A percentile compares a stretch with the other conserved stretches of the same genome.
These are phyloP conservation scores for Bacidia rubella DNA, from an alignment of 495 filamentous ascomycete species.

Conservation along the genomic window DNA sequence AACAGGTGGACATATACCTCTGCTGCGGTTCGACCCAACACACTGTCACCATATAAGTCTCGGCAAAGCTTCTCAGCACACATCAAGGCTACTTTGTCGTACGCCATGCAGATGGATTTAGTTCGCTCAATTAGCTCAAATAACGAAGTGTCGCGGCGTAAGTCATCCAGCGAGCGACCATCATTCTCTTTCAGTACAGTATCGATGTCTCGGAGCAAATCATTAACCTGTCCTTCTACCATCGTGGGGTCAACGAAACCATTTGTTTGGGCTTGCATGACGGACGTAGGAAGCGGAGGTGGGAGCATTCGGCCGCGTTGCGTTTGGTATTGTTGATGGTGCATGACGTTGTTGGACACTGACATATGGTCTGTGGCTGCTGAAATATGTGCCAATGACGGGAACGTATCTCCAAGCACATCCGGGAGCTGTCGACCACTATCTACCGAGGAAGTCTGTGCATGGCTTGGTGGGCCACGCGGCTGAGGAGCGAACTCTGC, in stretches of 20 bases:
- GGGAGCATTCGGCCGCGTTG: constrained; percentile 39
- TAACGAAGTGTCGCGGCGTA: constrained; percentile 50
- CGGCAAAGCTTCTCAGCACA: constrained; percentile 60
- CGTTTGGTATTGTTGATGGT: constrained; percentile 39
- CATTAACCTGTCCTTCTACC: constrained; percentile 50
- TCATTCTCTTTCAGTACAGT: constrained; percentile 47
- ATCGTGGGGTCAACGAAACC: constrained; percentile 51
- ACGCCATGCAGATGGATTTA: constrained; percentile 31
- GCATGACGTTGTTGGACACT: constrained; percentile 50
- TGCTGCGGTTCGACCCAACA: constrained; percentile 48
- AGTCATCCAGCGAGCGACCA: constrained; percentile 57
- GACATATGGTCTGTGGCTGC: constrained; percentile 73
- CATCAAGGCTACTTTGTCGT: constrained; percentile 51
- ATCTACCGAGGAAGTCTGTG: constrained; percentile 44
- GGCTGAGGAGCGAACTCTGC: constrained; percentile 84
- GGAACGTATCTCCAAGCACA: constrained; percentile 72
- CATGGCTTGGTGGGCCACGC: constrained; percentile 43
- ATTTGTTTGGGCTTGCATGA: constrained; percentile 44
- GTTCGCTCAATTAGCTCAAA: constrained; percentile 49
- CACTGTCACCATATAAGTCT: constrained; percentile 46
- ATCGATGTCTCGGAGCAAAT: constrained; percentile 56
- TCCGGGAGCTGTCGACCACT: constrained; percentile 49
- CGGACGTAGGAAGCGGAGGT: constrained; percentile 25
- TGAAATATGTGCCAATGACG: constrained; percentile 57
- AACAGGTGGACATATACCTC: constrained; percentile 77